phyloP scores from a whole-genome alignment of 1,139 yeast genomes.

The Hansenula sp. region DNA sequence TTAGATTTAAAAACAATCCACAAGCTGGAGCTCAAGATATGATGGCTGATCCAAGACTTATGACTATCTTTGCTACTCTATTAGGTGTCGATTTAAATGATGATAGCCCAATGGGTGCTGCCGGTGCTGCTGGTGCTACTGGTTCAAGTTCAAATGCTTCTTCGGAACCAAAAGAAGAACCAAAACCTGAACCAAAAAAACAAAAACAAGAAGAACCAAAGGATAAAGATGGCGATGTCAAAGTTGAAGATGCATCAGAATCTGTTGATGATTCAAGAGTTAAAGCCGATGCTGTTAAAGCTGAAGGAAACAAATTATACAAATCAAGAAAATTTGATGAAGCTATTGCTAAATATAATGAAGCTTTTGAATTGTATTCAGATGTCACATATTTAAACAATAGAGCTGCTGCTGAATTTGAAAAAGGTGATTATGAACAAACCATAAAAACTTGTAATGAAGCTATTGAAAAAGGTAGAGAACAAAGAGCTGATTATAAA shows the following conservation, averaged over 20 bases:
- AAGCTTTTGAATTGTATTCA: conserved; percentile 78
- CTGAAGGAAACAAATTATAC: conserved; percentile 82
- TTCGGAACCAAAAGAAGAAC: conserved; percentile 13
- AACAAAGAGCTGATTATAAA: conserved; percentile 86
- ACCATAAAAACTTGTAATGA: conserved; percentile 76
- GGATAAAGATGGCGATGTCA: conserved; percentile 23
- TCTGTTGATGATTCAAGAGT: conserved; percentile 34
- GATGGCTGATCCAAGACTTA: conserved; percentile 76
- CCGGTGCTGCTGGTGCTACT: conserved; percentile 11
- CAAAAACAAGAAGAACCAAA: conserved; percentile 24
- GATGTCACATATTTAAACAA: conserved; percentile 95
- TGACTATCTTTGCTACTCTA: conserved; percentile 83
- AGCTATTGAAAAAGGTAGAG: conserved; percentile 90
- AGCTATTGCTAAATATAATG: conserved; percentile 80
- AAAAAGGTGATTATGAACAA: conserved; percentile 85
- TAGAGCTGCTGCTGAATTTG: conserved; percentile 96
- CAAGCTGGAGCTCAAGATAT: conserved; percentile 58
- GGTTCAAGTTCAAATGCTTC: conserved; percentile 3
- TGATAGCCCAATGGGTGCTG: conserved; percentile 21
- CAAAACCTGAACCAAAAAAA: conserved; percentile 20
- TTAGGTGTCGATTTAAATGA: conserved; percentile 77
- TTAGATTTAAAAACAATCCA: conserved; percentile 68
- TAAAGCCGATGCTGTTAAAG: conserved; percentile 76
- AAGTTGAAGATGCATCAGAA: conserved; percentile 26
- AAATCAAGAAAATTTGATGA: conserved; percentile 87